Percentiles rank a stretch among this genome's conserved stretches.
phyloP scores from a whole-genome alignment of 2,329 filamentous ascomycete species.

The Hypoxylon sp. region DNA sequence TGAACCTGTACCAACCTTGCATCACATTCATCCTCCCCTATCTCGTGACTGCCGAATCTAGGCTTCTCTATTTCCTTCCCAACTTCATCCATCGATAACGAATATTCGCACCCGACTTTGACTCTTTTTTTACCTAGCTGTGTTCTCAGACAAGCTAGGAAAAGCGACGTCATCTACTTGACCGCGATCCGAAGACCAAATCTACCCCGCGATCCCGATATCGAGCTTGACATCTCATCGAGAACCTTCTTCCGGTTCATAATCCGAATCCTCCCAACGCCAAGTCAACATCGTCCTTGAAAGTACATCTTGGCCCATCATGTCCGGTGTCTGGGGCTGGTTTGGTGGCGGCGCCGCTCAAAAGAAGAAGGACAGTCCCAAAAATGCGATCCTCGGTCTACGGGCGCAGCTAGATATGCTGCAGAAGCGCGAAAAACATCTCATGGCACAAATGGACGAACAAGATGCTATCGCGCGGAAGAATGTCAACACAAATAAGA shows the following conservation, averaged over 20 bases:
- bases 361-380: slow-evolving; percentile 91
- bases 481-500: slow-evolving; percentile 89
- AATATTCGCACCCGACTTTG: background rate
- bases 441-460: slow-evolving; percentile 91
- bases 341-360: slow-evolving; percentile 85
- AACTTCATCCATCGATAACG: slow-evolving; percentile 2
- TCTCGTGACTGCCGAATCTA: slow-evolving; percentile 11
- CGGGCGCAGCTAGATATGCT: slow-evolving; percentile 95
- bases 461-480: slow-evolving; percentile 90
- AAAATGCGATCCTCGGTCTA: slow-evolving; percentile 92
- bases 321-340: slow-evolving; percentile 83
- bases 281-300: slow-evolving; percentile 16
- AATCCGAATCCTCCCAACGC: slow-evolving; percentile 1
- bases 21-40: slow-evolving; percentile 13
- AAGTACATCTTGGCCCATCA: slow-evolving; percentile 47
- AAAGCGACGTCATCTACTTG: slow-evolving; percentile 28
- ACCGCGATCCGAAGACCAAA: slow-evolving; percentile 20
- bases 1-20: background rate
- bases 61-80: slow-evolving; percentile 4
- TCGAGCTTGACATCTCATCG: slow-evolving; percentile 18
- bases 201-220: slow-evolving; percentile 40
- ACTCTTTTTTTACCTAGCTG: background rate
- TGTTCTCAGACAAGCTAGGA: slow-evolving; percentile 10
- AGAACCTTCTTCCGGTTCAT: slow-evolving; percentile 5
- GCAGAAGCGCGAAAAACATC: slow-evolving; percentile 91